Evolutionary conservation across 176 grass and related monocot genomes (phyloP), one percentile per base, ranked within the genome.

Genomic region (Otatea glauca): DNA sequence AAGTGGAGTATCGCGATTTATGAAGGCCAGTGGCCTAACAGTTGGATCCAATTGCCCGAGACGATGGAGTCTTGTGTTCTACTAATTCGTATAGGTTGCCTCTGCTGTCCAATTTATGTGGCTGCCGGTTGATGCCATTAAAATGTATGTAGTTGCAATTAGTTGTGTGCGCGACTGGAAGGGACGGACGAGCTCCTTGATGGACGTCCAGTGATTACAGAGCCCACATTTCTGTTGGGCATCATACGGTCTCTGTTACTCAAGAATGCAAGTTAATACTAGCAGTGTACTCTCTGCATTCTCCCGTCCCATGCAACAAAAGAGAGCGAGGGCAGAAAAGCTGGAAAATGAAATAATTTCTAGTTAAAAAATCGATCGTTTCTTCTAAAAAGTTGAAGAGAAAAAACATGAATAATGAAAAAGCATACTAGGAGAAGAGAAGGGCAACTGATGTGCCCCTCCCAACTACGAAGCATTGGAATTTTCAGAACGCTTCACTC

Each of bases 51-150:
- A 64, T 81, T 70, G 77, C 15, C 63, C 72, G 43, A 50, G 24
- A 53, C 15, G 18, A 76, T 17, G 88, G 39, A 67, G 63, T 17
- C 16, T 61, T 35, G 71, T 24, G 69, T 68, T 74, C 63, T 48
- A 39, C 61, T 50, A 24, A 47, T 23, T 66, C 18, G 51, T 62
- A 75, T 80, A 60, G 63, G 88, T 76, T 44, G 75, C 41, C 29
- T 75, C 69, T 75, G 68, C 87, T 89, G 83, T 39, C 72, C 83
- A 78, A 90, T 86, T 90, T 86, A 86, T 90, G 55, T 71, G 65
- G 38, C 58, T 90, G 88, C 88, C 65, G 44, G 72, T 77, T 65
- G 48, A 90, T 86, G 47, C 65, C 83, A 78, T 72, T 82, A 56
- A 72, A 45, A 81, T 34, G 53, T 18, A 25, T 81, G 38, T 42